Evolutionary conservation across 139 green algal genomes (phyloP).

Genomic region (Mesotaenium endlicherianum): DNA sequence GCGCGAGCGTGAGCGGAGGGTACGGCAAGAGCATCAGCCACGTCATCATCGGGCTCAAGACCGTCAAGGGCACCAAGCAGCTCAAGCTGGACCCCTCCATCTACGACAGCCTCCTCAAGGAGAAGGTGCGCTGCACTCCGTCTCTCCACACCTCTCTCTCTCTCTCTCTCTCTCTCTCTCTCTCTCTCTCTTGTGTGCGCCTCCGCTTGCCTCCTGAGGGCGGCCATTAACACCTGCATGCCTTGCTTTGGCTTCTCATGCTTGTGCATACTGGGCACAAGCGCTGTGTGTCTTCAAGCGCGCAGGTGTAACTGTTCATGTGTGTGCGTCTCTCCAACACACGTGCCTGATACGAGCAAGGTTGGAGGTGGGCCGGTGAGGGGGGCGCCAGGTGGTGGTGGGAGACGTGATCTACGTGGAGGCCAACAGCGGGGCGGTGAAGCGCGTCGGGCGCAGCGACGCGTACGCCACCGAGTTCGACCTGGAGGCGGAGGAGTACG

Average conservation of each 20-base stretch:
- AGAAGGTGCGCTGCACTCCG: conserved; percentile 67
- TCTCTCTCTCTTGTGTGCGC: too few relatives aligned
- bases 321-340: too few relatives aligned
- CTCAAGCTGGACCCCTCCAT: conserved; percentile 96
- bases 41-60: conserved; percentile 95
- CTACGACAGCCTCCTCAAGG: conserved; percentile 91
- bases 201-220: neutral
- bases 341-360: too few relatives aligned
- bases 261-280: too few relatives aligned
- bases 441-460: conserved; percentile 93
- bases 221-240: too few relatives aligned
- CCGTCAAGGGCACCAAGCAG: conserved; percentile 95
- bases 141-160: neutral
- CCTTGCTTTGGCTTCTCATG: neutral
- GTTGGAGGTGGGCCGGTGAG: too few relatives aligned
- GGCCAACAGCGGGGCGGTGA: conserved; percentile 91
- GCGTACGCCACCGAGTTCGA: conserved; percentile 96
- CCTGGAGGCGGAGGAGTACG: conserved; percentile 98
- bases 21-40: conserved; percentile 88
- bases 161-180: too few relatives aligned
- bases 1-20: conserved; percentile 62
- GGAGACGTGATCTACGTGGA: conserved; percentile 99
- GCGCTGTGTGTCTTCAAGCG: too few relatives aligned
- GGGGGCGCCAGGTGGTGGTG: conserved; percentile 32
- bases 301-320: too few relatives aligned